These are phyloP conservation scores for Athelia psychrophila DNA, from an alignment of 1,284 basidiomycete species.

Conservation along the genomic window DNA sequence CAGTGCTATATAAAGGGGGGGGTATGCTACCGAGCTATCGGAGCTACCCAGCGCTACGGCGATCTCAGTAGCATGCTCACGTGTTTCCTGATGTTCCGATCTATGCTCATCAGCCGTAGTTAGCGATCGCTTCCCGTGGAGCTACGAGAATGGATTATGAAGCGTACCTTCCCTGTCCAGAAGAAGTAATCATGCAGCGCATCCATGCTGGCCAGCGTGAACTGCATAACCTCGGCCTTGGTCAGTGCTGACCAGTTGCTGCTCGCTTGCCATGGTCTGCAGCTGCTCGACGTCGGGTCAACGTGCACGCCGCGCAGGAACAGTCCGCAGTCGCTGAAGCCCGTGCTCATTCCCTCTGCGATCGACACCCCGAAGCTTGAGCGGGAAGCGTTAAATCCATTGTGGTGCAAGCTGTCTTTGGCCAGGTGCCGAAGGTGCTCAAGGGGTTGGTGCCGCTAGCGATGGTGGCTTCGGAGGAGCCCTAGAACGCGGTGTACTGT, in stretches of 20 bases:
- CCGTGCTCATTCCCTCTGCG: slow-evolving; percentile 64
- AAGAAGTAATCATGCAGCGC: slow-evolving; percentile 39
- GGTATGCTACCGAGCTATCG: too few relatives aligned
- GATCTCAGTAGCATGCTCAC: too few relatives aligned
- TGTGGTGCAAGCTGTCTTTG: slow-evolving; percentile 45
- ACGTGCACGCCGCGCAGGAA: slow-evolving; percentile 54
- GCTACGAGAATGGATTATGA: neutral
- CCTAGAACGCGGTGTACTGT: slow-evolving; percentile 52
- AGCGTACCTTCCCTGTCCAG: slow-evolving; percentile 35
- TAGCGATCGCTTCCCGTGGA: neutral
- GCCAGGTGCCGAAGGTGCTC: slow-evolving; percentile 52
- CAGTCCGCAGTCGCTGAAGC: slow-evolving; percentile 57
- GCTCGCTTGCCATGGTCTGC: slow-evolving; percentile 51
- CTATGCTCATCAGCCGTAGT: slow-evolving; percentile 27
- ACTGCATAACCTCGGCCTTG: slow-evolving; percentile 50
- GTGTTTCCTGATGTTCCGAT: too few relatives aligned
- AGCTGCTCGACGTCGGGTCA: slow-evolving; percentile 39
- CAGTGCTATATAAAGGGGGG: too few relatives aligned
- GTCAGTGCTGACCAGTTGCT: slow-evolving; percentile 49
- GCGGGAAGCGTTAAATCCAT: slow-evolving; percentile 38
- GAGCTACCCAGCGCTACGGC: too few relatives aligned
- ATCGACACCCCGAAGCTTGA: slow-evolving; percentile 58
- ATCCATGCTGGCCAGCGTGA: slow-evolving; percentile 50
- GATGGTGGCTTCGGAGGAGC: slow-evolving; percentile 31
- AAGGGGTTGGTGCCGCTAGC: slow-evolving; percentile 34